Evolutionary conservation across 768 basidiomycete genomes (phyloP).

Genomic region (Boletus sensibilis): DNA sequence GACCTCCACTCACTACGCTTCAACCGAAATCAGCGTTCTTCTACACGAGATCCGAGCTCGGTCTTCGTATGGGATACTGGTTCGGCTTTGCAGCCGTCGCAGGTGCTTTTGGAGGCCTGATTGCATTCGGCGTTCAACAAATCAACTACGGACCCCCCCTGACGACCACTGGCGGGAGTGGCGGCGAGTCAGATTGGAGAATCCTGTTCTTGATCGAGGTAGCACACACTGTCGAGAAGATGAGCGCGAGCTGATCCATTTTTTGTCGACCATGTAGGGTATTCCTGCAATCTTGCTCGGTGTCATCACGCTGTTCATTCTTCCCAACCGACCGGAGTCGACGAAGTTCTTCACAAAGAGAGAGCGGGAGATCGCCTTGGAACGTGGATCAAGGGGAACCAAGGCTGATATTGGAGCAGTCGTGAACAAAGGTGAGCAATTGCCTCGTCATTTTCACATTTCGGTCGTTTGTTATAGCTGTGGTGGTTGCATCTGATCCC

Average conservation of each 20-base stretch:
- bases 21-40: slow-evolving; percentile 55
- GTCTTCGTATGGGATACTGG: slow-evolving; percentile 77
- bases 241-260: not conserved
- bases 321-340: slow-evolving; percentile 73
- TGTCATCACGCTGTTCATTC: slow-evolving; percentile 49
- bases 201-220: slow-evolving; percentile 73
- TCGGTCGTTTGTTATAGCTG: not conserved
- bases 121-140: slow-evolving; percentile 78
- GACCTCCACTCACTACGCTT: not conserved
- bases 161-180: slow-evolving; percentile 22
- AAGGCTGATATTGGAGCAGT: slow-evolving; percentile 64
- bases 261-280: slow-evolving; percentile 42
- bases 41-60: slow-evolving; percentile 74
- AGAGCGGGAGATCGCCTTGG: slow-evolving; percentile 60
- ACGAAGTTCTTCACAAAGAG: slow-evolving; percentile 53
- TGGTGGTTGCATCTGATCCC: not conserved
- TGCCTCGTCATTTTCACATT: not conserved
- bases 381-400: slow-evolving; percentile 63
- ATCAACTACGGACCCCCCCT: slow-evolving; percentile 43
- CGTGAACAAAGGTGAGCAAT: slow-evolving; percentile 54
- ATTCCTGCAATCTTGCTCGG: slow-evolving; percentile 66
- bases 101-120: slow-evolving; percentile 81
- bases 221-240: not conserved
- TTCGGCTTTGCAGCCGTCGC: slow-evolving; percentile 84
- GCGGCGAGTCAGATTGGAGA: slow-evolving; percentile 35